phyloP scores from a whole-genome alignment of 2,329 filamentous ascomycete genomes.

The Trichoderma oligosporum region DNA sequence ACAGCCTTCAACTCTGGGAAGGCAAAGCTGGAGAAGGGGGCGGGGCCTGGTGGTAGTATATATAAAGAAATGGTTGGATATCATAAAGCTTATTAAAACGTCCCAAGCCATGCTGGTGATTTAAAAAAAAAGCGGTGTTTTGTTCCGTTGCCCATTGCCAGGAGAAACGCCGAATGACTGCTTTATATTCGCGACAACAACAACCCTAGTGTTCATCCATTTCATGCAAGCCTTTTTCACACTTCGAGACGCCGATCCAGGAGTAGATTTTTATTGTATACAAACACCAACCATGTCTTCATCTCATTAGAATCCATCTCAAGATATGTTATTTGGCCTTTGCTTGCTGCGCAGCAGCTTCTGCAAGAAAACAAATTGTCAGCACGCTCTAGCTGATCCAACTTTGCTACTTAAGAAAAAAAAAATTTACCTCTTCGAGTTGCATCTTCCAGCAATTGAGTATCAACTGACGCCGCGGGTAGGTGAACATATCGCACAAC shows the following conservation, averaged over 20 bases:
- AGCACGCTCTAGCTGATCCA: background rate
- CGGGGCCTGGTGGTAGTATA: conserved; percentile 38
- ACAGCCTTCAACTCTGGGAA: conserved; percentile 35
- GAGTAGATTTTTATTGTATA: background rate
- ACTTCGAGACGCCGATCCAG: conserved; percentile 15
- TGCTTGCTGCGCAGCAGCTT: conserved; percentile 55
- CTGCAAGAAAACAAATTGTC: conserved; percentile 36
- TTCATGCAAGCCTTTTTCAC: conserved; percentile 9
- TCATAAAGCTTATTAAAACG: conserved; percentile 13
- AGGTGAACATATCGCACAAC: conserved; percentile 92
- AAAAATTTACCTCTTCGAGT: conserved; percentile 68
- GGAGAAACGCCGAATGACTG: conserved; percentile 23
- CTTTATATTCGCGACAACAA: conserved; percentile 11
- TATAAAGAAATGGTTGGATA: background rate
- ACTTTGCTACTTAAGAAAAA: background rate
- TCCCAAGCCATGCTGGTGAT: conserved; percentile 9
- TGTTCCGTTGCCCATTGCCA: conserved; percentile 30
- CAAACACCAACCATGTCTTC: background rate
- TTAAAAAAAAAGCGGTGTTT: conserved; percentile 23
- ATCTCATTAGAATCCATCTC: conserved; percentile 18
- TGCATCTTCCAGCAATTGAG: conserved; percentile 83
- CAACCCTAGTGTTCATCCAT: conserved; percentile 9
- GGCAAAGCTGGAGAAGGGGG: conserved; percentile 39
- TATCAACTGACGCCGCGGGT: conserved; percentile 76
- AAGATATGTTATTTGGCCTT: conserved; percentile 46